phyloP scores from a whole-genome alignment of 2,329 filamentous ascomycete species.

The Ceratocystis albifundus region DNA sequence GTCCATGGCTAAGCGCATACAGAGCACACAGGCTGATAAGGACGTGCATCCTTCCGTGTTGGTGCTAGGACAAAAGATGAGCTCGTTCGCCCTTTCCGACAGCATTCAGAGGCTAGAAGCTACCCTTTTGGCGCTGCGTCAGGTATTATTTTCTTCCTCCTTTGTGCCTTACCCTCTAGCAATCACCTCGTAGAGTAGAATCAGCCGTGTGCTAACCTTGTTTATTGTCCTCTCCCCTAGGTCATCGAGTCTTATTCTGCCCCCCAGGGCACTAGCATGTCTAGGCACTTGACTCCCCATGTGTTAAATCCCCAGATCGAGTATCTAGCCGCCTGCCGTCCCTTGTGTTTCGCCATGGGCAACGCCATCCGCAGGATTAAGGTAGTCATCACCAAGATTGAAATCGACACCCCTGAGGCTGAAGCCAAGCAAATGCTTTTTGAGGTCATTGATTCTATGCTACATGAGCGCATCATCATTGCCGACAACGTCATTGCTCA shows the following conservation, averaged over 20 bases:
- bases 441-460: slow-evolving; percentile 75
- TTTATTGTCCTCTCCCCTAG: slow-evolving; percentile 34
- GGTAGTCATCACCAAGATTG: slow-evolving; percentile 78
- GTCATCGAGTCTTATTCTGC: slow-evolving; percentile 91
- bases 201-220: slow-evolving; percentile 21
- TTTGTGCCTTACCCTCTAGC: neutral
- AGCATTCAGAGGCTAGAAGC: slow-evolving; percentile 80
- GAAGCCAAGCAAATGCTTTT: slow-evolving; percentile 70
- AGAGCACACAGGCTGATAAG: slow-evolving; percentile 51
- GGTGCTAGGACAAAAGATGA: slow-evolving; percentile 79
- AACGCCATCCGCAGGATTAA: slow-evolving; percentile 95
- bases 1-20: slow-evolving; percentile 51
- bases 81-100: slow-evolving; percentile 75
- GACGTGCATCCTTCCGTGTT: slow-evolving; percentile 78
- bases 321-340: slow-evolving; percentile 84
- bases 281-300: slow-evolving; percentile 82
- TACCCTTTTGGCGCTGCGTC: slow-evolving; percentile 80
- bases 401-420: slow-evolving; percentile 70
- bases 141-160: slow-evolving; percentile 39
- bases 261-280: slow-evolving; percentile 69
- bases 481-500: slow-evolving; percentile 77
- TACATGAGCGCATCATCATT: slow-evolving; percentile 77
- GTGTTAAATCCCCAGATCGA: slow-evolving; percentile 90
- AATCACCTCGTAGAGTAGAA: neutral
- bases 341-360: slow-evolving; percentile 91